Evolutionary conservation across 164 flowering plant genomes (phyloP).

Genomic region (Akebia trifoliata): DNA sequence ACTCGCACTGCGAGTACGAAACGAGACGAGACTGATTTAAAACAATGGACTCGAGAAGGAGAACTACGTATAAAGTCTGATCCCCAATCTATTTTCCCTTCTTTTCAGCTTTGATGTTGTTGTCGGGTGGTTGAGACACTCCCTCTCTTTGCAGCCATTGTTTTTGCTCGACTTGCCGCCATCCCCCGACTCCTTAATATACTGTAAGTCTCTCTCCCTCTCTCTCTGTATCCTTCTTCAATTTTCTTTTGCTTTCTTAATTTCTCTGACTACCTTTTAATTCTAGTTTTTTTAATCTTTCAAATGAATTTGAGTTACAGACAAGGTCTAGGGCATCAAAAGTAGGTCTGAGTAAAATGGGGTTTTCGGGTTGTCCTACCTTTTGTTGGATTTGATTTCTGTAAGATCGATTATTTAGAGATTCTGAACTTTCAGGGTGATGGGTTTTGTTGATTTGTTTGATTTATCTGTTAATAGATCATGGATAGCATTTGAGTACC

Average conservation of each 20-base stretch:
- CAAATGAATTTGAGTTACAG: slow-evolving; percentile 1
- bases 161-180: slow-evolving; percentile 15
- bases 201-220: slow-evolving; percentile 13
- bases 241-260: neutral
- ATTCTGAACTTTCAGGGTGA: neutral
- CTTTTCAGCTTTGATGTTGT: slow-evolving; percentile 19
- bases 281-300: neutral
- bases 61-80: too few relatives aligned
- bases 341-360: neutral
- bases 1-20: too few relatives aligned
- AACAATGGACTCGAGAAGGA: too few relatives aligned
- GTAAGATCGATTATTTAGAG: neutral
- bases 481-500: neutral
- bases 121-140: slow-evolving; percentile 14
- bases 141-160: slow-evolving; percentile 9
- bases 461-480: too few relatives aligned
- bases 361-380: too few relatives aligned
- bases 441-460: too few relatives aligned
- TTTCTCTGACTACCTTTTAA: neutral
- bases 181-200: slow-evolving; percentile 8
- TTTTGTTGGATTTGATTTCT: too few relatives aligned
- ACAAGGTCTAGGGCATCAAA: slow-evolving; percentile 7
- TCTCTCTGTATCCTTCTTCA: neutral
- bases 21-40: too few relatives aligned
- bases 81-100: too few relatives aligned